These are phyloP conservation scores for Senecio squalidus DNA, from an alignment of 140 eudicot genomes.

Conservation along the genomic window DNA sequence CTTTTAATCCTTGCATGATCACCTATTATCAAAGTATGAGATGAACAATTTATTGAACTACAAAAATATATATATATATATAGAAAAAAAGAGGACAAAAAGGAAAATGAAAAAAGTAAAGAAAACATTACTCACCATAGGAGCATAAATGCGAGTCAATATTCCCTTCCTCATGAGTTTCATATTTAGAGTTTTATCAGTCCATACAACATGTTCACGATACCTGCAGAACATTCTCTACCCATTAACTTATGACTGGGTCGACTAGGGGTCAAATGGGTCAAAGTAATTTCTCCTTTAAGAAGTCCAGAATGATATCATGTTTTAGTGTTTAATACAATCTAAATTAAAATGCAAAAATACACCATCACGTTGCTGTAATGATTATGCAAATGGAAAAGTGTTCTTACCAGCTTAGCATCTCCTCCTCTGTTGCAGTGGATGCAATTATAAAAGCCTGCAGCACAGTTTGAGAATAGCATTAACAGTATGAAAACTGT, in stretches of 20 bases:
- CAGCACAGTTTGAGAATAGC: constrained; percentile 13
- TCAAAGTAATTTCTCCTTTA: too few relatives aligned
- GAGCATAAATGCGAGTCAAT: constrained; percentile 81
- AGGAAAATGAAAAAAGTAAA: not conserved
- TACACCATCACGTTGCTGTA: not conserved
- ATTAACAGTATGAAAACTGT: not conserved
- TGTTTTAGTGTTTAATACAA: too few relatives aligned
- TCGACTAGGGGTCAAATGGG: too few relatives aligned
- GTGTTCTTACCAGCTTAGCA: constrained; percentile 73
- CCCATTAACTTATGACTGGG: too few relatives aligned
- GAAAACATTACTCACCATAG: constrained; percentile 55
- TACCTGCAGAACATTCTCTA: constrained; percentile 70
- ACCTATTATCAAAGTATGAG: constrained; percentile 37
- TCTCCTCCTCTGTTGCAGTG: constrained; percentile 82
- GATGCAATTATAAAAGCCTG: constrained; percentile 93
- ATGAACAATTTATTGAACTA: too few relatives aligned
- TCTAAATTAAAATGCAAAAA: too few relatives aligned
- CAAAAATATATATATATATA: not conserved
- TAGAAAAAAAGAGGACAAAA: not conserved
- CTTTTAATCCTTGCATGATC: constrained; percentile 79
- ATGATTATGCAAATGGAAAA: constrained; percentile 8
- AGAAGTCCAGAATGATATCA: too few relatives aligned
- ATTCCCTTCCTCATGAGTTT: constrained; percentile 75
- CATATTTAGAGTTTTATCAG: constrained; percentile 50
- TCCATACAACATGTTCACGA: constrained; percentile 92